phyloP scores from a whole-genome alignment of 2,329 filamentous ascomycete species.

The Penicillium decumbens region DNA sequence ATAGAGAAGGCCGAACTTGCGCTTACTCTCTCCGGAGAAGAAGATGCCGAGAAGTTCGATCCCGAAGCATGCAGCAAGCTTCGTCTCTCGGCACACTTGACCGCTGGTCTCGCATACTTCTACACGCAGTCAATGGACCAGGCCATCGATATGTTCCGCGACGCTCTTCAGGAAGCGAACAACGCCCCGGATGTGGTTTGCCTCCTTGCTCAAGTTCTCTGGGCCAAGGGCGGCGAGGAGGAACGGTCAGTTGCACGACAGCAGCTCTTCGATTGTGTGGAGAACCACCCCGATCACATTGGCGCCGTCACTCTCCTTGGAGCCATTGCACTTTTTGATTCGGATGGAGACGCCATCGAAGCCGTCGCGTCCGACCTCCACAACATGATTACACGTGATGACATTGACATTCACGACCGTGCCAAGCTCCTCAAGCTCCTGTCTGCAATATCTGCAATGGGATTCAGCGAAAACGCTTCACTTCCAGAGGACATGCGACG shows the following conservation, averaged over 20 bases:
- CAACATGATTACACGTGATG: constrained; percentile 62
- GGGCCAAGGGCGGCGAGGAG: constrained; percentile 75
- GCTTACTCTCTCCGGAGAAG: constrained; percentile 70
- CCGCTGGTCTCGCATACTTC: constrained; percentile 77
- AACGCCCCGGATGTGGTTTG: constrained; percentile 79
- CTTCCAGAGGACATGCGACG: constrained; percentile 48
- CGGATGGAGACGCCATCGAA: constrained; percentile 71
- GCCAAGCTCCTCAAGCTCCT: constrained; percentile 69
- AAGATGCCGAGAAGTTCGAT: constrained; percentile 59
- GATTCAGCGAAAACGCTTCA: constrained; percentile 43
- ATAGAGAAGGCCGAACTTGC: constrained; percentile 76
- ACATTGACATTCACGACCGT: constrained; percentile 60
- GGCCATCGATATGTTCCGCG: constrained; percentile 73
- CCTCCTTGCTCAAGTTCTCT: constrained; percentile 82
- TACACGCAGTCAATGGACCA: constrained; percentile 61
- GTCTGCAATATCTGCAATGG: constrained; percentile 63
- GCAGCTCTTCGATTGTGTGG: constrained; percentile 74
- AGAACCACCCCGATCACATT: constrained; percentile 68
- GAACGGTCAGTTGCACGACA: constrained; percentile 72
- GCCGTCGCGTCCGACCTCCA: constrained; percentile 77
- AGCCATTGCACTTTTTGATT: constrained; percentile 74
- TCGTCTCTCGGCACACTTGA: constrained; percentile 78
- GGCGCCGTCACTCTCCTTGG: constrained; percentile 76
- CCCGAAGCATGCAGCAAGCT: constrained; percentile 63
- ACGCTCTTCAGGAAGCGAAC: constrained; percentile 70